phyloP scores from a whole-genome alignment of 1,284 basidiomycete species.

The Naganishia albida region DNA sequence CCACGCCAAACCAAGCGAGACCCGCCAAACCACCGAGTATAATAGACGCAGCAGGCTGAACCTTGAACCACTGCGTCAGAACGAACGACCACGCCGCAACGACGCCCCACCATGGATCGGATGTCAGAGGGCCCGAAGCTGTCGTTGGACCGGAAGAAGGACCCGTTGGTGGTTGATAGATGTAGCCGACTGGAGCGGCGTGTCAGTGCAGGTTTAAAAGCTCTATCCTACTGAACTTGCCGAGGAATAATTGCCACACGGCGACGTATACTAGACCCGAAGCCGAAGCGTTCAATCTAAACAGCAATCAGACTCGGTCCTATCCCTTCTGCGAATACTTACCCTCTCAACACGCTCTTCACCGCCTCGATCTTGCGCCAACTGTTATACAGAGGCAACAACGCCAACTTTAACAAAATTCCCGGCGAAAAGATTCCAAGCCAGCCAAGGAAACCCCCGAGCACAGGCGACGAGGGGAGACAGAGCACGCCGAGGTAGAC shows the following conservation, averaged over 20 bases:
- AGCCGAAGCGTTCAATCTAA: constrained; percentile 60
- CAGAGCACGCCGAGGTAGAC: constrained; percentile 61
- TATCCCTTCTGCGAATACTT: too few relatives aligned
- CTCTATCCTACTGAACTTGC: neutral
- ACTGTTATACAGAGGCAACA: constrained; percentile 59
- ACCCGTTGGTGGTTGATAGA: constrained; percentile 47
- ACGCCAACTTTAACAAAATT: constrained; percentile 59
- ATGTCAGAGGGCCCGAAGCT: constrained; percentile 47
- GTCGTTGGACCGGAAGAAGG: neutral
- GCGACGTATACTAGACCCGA: constrained; percentile 62
- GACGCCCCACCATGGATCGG: constrained; percentile 57
- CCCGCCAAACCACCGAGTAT: constrained; percentile 52
- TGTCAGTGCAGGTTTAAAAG: neutral
- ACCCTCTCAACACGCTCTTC: constrained; percentile 57
- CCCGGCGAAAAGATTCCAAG: constrained; percentile 60
- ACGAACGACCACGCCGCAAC: constrained; percentile 50
- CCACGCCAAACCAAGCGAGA: constrained; percentile 55
- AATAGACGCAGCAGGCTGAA: constrained; percentile 53
- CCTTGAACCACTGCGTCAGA: constrained; percentile 48
- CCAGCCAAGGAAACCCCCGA: constrained; percentile 59
- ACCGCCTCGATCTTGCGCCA: constrained; percentile 56
- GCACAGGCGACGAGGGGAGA: constrained; percentile 44
- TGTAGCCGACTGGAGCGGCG: constrained; percentile 40
- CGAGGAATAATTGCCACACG: constrained; percentile 59
- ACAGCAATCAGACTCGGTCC: neutral